Percentiles rank a stretch among this genome's conserved stretches.
phyloP scores from a whole-genome alignment of 192 early-diverging fungal species.

The Coemansia sp. region DNA sequence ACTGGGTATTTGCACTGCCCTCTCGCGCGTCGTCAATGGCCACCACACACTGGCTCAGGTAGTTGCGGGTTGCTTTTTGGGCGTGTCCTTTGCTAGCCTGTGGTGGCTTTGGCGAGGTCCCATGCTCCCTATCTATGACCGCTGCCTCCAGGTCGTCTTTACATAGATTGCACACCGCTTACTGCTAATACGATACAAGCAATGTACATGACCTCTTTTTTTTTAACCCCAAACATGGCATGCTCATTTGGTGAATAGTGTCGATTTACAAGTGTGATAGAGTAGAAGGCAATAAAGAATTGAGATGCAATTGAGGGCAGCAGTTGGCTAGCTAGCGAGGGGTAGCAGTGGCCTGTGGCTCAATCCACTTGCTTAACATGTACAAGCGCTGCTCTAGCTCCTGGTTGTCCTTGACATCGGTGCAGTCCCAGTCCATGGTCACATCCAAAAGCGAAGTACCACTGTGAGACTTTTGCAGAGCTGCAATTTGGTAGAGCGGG shows the following conservation, averaged over 20 bases:
- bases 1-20: constrained; percentile 19
- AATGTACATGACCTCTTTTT: neutral
- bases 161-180: neutral
- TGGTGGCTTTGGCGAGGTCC: constrained; percentile 29
- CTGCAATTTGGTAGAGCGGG: constrained; percentile 54
- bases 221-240: neutral
- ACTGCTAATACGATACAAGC: neutral
- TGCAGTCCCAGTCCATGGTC: constrained; percentile 54
- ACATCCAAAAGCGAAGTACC: constrained; percentile 31
- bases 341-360: constrained; percentile 23
- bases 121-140: constrained; percentile 12
- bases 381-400: constrained; percentile 57
- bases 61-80: constrained; percentile 28
- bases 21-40: constrained; percentile 42
- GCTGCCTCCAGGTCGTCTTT: neutral
- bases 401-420: constrained; percentile 56
- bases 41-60: constrained; percentile 45
- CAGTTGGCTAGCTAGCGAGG: constrained; percentile 8
- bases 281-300: neutral
- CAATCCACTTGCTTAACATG: constrained; percentile 57
- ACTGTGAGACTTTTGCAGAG: constrained; percentile 34
- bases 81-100: constrained; percentile 21
- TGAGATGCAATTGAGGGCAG: neutral
- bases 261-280: constrained; percentile 10
- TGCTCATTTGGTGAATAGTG: neutral